Conservation (phyloP, 2,329 filamentous ascomycete species). For the Allantophomopsis cytisporea region DNA sequence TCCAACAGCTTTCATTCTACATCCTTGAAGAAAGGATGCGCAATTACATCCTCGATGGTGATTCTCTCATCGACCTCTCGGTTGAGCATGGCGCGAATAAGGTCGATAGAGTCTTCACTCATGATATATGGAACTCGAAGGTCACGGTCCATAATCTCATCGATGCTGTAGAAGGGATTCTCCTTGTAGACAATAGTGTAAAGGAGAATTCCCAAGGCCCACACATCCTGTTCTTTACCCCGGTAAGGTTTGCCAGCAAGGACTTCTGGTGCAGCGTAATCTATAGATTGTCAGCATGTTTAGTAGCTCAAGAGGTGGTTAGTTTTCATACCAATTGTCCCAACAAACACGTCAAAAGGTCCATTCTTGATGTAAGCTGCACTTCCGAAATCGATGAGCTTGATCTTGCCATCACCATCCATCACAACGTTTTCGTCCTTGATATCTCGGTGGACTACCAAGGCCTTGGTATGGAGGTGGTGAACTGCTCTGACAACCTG, state of each 20-base stretch:
- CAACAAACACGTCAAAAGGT: slow-evolving; percentile 97
- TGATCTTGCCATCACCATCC: slow-evolving; percentile 89
- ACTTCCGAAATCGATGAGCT: slow-evolving; percentile 95
- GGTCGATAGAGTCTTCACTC: slow-evolving; percentile 83
- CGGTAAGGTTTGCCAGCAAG: slow-evolving; percentile 83
- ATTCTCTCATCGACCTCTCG: slow-evolving; percentile 73
- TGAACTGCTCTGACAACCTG: slow-evolving; percentile 85
- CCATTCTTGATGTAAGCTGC: slow-evolving; percentile 97
- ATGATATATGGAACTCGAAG: slow-evolving; percentile 78
- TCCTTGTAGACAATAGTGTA: slow-evolving; percentile 99
- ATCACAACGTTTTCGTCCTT: slow-evolving; percentile 98
- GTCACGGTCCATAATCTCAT: slow-evolving; percentile 98
- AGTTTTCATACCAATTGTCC: slow-evolving; percentile 67
- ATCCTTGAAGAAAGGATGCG: slow-evolving; percentile 49
- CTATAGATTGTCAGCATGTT: slow-evolving; percentile 29
- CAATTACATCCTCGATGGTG: slow-evolving; percentile 76
- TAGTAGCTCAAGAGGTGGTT: neutral
- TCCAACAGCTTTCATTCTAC: too few relatives aligned
- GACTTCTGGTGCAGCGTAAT: slow-evolving; percentile 98
- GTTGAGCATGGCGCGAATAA: slow-evolving; percentile 86
- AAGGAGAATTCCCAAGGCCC: slow-evolving; percentile 90
- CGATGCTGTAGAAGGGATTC: slow-evolving; percentile 97
- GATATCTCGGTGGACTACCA: slow-evolving; percentile 94
- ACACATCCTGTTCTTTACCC: slow-evolving; percentile 95
- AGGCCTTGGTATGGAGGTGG: slow-evolving; percentile 79